phyloP scores from a whole-genome alignment of 1,139 yeast genomes.

The Geotrichum histeridarum region DNA sequence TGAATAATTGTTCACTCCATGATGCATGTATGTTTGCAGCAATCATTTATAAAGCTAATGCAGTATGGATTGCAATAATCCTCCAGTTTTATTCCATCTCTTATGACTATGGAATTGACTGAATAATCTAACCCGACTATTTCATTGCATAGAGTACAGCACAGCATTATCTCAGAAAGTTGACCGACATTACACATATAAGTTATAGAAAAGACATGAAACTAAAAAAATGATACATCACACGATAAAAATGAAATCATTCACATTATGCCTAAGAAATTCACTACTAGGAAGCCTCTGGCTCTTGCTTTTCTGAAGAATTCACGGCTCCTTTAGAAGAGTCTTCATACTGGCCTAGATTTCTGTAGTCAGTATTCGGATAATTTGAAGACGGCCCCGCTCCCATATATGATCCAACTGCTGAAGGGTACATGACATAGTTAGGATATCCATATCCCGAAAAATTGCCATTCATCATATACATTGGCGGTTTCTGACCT shows the following conservation, averaged over 20 bases:
- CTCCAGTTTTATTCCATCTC: too few relatives aligned
- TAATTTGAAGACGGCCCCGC: background rate
- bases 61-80: too few relatives aligned
- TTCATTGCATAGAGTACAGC: too few relatives aligned
- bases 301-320: background rate
- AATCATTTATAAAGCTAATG: too few relatives aligned
- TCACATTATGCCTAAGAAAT: background rate
- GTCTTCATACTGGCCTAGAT: background rate
- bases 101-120: too few relatives aligned
- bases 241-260: background rate
- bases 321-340: background rate
- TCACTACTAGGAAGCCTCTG: background rate
- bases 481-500: constrained; percentile 7
- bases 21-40: too few relatives aligned
- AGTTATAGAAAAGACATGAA: background rate
- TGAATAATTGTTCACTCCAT: too few relatives aligned
- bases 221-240: background rate
- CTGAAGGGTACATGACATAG: constrained; percentile 12
- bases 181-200: background rate
- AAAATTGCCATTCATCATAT: constrained; percentile 8
- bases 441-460: constrained; percentile 12
- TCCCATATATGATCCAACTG: constrained; percentile 4
- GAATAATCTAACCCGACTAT: too few relatives aligned
- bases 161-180: too few relatives aligned
- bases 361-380: constrained; percentile 3